Percentiles rank a stretch among this genome's conserved stretches.
Conservation (phyloP, 176 grass and related monocot genomes). For the Typha latifolia region DNA sequence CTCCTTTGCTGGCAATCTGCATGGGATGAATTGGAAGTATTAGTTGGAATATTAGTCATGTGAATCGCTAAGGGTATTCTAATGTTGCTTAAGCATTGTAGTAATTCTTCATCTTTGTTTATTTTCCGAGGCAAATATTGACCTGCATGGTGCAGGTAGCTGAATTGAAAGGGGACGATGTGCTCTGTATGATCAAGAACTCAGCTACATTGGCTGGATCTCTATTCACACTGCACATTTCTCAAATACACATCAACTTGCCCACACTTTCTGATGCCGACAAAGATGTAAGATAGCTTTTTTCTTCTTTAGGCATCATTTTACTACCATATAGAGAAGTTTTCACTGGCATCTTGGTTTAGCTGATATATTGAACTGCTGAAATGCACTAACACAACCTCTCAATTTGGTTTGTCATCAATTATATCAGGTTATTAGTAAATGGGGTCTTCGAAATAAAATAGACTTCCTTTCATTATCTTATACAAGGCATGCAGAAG, state of each 20-base stretch:
- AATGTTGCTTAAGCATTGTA: background rate
- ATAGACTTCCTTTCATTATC: slow-evolving; percentile 96
- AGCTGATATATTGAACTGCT: background rate
- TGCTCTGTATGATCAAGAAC: slow-evolving; percentile 89
- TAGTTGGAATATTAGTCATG: slow-evolving; percentile 1
- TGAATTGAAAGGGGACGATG: slow-evolving; percentile 82
- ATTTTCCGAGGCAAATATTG: background rate
- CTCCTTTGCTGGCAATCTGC: background rate
- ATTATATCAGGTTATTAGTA: slow-evolving; percentile 71
- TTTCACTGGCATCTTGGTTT: background rate
- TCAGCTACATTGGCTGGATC: slow-evolving; percentile 77
- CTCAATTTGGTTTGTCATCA: background rate
- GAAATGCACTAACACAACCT: background rate
- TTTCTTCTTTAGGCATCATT: background rate
- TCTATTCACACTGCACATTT: slow-evolving; percentile 81
- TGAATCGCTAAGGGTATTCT: background rate
- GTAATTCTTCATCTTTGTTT: background rate
- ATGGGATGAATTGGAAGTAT: no score
- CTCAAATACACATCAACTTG: slow-evolving; percentile 81
- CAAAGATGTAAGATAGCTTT: slow-evolving; percentile 50
- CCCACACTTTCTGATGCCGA: slow-evolving; percentile 85
- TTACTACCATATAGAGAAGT: background rate
- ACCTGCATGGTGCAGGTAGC: slow-evolving; percentile 47
- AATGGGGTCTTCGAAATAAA: slow-evolving; percentile 91
- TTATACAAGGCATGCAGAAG: slow-evolving; percentile 92